Evolutionary conservation across 1,284 basidiomycete genomes (phyloP).

Genomic region (Tylopilus sp.): DNA sequence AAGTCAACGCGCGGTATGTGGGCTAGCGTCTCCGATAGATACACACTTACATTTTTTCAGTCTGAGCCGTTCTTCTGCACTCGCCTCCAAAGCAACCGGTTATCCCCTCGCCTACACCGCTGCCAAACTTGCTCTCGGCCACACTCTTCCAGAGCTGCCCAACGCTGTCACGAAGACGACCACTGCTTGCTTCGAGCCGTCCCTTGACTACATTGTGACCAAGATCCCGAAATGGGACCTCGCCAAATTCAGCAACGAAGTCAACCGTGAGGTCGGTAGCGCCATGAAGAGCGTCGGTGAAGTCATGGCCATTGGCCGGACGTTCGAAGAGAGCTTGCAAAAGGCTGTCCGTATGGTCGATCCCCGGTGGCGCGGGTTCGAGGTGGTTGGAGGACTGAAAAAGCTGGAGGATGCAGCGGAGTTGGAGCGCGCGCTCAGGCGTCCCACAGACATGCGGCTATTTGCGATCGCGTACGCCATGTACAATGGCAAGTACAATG

Average conservation of each 20-base stretch:
- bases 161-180: conserved; percentile 99
- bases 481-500: conserved; percentile 93
- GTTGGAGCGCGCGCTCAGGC: conserved; percentile 84
- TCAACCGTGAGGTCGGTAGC: conserved; percentile 95
- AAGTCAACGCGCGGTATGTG: conserved; percentile 92
- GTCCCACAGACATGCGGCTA: conserved; percentile 91
- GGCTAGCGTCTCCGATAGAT: background rate
- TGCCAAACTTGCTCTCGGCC: conserved; percentile 98
- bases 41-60: conserved; percentile 39
- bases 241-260: conserved; percentile 95
- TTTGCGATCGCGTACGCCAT: conserved; percentile 99
- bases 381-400: conserved; percentile 66
- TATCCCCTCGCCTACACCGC: conserved; percentile 99
- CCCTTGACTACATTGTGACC: conserved; percentile 98
- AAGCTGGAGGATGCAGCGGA: conserved; percentile 73
- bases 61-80: conserved; percentile 80
- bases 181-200: conserved; percentile 99
- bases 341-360: conserved; percentile 99
- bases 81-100: conserved; percentile 99
- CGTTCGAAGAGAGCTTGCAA: conserved; percentile 98
- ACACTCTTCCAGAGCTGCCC: conserved; percentile 97
- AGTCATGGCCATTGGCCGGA: conserved; percentile 99
- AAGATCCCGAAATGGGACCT: conserved; percentile 99
- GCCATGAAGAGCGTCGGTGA: conserved; percentile 99
- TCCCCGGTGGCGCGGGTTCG: conserved; percentile 88